Percentiles rank a stretch among this genome's conserved stretches.
These are phyloP conservation scores for Backusella psychrophila DNA, from an alignment of 192 early-diverging fungal species.

Conservation along the genomic window DNA sequence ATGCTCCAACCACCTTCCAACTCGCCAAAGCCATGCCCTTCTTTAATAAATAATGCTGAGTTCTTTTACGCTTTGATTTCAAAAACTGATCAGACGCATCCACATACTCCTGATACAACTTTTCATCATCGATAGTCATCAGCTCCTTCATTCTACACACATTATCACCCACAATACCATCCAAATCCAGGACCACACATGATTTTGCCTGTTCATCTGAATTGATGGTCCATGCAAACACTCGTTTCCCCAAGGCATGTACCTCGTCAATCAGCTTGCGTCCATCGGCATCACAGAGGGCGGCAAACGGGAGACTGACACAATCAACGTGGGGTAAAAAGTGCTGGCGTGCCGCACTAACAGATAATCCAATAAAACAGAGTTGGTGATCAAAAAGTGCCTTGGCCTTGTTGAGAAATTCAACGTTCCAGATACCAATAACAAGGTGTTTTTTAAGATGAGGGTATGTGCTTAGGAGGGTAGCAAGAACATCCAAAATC, in stretches of 20 bases:
- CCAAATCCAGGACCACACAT: conserved; percentile 39
- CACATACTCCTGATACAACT: neutral
- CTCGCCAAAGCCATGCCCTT: neutral
- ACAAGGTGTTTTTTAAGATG: conserved; percentile 34
- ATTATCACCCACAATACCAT: conserved; percentile 50
- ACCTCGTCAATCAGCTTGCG: conserved; percentile 47
- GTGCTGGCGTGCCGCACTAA: conserved; percentile 36
- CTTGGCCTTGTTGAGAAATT: conserved; percentile 42
- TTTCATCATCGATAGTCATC: neutral
- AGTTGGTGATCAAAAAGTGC: conserved; percentile 38
- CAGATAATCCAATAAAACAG: conserved; percentile 45
- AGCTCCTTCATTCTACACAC: conserved; percentile 23
- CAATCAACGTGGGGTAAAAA: conserved; percentile 41
- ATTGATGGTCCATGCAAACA: conserved; percentile 55
- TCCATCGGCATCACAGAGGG: conserved; percentile 35
- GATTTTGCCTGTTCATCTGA: conserved; percentile 28
- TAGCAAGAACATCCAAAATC: conserved; percentile 24
- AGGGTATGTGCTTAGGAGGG: conserved; percentile 10
- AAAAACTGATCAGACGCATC: neutral
- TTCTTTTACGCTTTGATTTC: neutral
- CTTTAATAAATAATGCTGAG: conserved; percentile 3
- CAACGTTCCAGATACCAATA: conserved; percentile 53
- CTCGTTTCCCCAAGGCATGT: conserved; percentile 41
- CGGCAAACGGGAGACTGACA: conserved; percentile 41
- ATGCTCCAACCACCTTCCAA: conserved; percentile 25